Base-by-base conservation (phyloP, 139 green algal species). In the Chlorella sp. region DNA sequence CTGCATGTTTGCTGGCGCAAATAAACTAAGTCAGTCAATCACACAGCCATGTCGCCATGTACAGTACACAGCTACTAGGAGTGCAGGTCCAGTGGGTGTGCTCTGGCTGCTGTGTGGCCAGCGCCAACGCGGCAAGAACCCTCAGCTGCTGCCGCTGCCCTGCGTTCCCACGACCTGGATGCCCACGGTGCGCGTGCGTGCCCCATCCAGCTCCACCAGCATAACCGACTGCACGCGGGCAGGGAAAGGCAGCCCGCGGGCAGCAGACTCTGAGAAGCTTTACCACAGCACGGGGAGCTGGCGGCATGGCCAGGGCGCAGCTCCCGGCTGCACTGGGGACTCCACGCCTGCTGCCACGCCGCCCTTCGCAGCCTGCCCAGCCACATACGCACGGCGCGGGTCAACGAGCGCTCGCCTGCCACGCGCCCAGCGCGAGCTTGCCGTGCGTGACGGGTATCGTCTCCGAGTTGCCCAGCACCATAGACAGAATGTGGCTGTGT, bases 191-290 rank as follows among this genome's bases (percentile, higher is more conserved):
- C 91, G 74, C 27, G 61, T 75, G 8, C 91, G 72, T 0, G 88
- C 88, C 4, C 91, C 91, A 71, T 96, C 91, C n/a, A 96, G 78
- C 72, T 96, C 91, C 8, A 95, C 90, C 35, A 96, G 78, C 62
- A 96, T 85, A 11, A 94, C 79, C 46, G 79, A 90, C 86, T 95
- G 87, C 41, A 42, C 36, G 15, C 19, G 38, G 36, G 38, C 17
- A 23, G 36, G 23, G 5, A 4, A 23, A 5, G 27, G 7, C 40
- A 25, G 55, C 15, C 7, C 36, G 27, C 2, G 15, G 14, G 23
- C 2, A 62, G 53, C 8, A 33, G 53, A 21, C 15, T 8, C 29
- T 33, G 8, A 19, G 12, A 21, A n/a, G 14, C 53, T 36, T 27
- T 4, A 58, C 27, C 4, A 5, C 40, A 17, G 17, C 51, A 19